Evolutionary conservation across 805 yeast genomes (phyloP), one percentile per base, ranked within the genome.

Genomic region (Debaryomyces tyrocola): DNA sequence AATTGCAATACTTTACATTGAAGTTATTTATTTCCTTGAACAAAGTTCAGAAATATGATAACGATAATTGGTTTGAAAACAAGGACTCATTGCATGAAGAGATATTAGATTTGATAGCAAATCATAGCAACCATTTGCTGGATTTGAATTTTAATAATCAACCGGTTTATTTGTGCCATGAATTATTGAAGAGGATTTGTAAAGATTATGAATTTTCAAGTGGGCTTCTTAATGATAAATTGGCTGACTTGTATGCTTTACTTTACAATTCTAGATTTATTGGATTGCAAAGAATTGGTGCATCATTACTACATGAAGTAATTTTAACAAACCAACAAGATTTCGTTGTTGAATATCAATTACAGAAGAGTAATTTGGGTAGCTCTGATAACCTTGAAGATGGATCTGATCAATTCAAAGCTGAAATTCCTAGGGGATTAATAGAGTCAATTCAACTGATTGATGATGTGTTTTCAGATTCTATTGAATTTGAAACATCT

Each of bases 291-390:
- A 69, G 84, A 55, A 58, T 78, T 4, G 66, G 74, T 4, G 66
- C 74, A 3, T 46, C 51, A 1, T 52, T 79, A 12, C 62, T 85
- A 40, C 63, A 62, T 18, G 56, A 51, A 9, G 40, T 77, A 17
- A 75, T 85, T 31, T 59, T 71, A 4, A 62, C 61, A 12, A 64
- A 61, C 27, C 91, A 85, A 55, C 83, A 83, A 54, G 81, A 78
- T 17, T 59, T 75, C 29, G 85, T 84, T 2, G 75, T 86, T 41
- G 90, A 85, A 42, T 78, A 73, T 51, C 84, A 84, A 46, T 67
- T 86, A 43, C 64, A 60, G 24, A 79, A 76, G 39, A 65, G 76
- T n/a, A 64, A 60, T 11, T 50, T 64, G 6, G 39, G 36, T 27
- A 28, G 34, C n/a, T 48, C 48, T 14, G 61, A 49, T 64, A 41